Base-by-base conservation (phyloP, 352 stramenopile species). In the Globisporangium ultimum region DNA sequence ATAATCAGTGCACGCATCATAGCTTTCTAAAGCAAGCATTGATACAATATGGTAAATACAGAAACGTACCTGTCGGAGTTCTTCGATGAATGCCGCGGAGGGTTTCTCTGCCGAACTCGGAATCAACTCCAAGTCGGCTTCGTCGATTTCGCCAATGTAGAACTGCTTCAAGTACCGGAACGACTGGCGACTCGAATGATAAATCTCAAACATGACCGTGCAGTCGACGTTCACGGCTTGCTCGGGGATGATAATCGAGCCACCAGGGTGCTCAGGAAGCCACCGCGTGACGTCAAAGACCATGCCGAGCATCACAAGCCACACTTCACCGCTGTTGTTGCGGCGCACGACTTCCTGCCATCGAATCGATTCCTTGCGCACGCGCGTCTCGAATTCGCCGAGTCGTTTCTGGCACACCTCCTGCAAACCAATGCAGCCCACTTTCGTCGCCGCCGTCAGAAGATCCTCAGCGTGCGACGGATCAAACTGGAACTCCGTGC, bases 151-250 rank as follows among this genome's bases (percentile, higher is more conserved):
- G 20, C 89, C 89, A 40, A 97, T 93, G 76, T 96, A 97, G 53
- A 97, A 96, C 65, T 96, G 87, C 64, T 94, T 92, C 40, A 97
- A 70, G 64, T 95, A 97, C 43, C 87, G 76, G 61, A 97, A 97
- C 8, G 87, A 94, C 78, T 96, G 84, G n/a, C 87, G 84, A 55
- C 85, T 94, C 14, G 88, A 85, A 69, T 97, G 89, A 61, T 95
- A 96, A 38, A 96, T 93, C 73, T 97, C 89, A 69, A 97, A 97
- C 78, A 97, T 92, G 47, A 93, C 73, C 0, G 87, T 95, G 34
- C 76, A 89, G 47, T 97, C 89, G 34, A 95, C 74, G 57, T 96
- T 95, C 53, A 97, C 74, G 6, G 87, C 89, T 57, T 97, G 81
- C 14, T 84, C 70, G 0, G 78, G 83, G 55, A 97, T 96, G 51